Evolutionary conservation across 2,329 filamentous ascomycete genomes (phyloP).

Genomic region (Ceratocystis huliohia): DNA sequence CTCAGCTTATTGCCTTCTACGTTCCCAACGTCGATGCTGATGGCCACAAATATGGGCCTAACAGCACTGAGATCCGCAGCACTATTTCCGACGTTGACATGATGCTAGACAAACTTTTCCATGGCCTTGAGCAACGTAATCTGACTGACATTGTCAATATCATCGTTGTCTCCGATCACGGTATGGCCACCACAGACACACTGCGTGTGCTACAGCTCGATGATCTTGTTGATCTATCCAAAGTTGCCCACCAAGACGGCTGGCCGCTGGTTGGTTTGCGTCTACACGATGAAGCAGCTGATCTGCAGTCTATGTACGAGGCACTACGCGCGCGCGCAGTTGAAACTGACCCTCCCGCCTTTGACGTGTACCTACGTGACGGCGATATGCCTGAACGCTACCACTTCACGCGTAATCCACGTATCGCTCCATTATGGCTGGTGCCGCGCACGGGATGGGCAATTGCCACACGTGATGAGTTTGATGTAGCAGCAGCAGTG

Average conservation of each 20-base stretch:
- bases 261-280: constrained; percentile 89
- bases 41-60: constrained; percentile 81
- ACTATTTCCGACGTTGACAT: constrained; percentile 70
- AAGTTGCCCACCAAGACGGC: constrained; percentile 77
- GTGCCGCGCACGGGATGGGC: constrained; percentile 88
- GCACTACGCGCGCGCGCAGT: constrained; percentile 14
- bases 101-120: constrained; percentile 68
- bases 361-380: constrained; percentile 79
- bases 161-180: constrained; percentile 92
- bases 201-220: constrained; percentile 77
- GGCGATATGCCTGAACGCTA: constrained; percentile 84
- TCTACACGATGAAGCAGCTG: constrained; percentile 48
- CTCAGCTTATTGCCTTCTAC: constrained; percentile 87
- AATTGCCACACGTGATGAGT: constrained; percentile 68
- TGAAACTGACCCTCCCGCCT: constrained; percentile 49
- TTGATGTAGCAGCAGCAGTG: constrained; percentile 45
- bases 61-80: constrained; percentile 75
- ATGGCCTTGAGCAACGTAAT: constrained; percentile 66
- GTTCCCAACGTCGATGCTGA: constrained; percentile 83
- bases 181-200: constrained; percentile 87
- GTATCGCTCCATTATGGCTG: constrained; percentile 92
- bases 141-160: constrained; percentile 84
- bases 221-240: constrained; percentile 63
- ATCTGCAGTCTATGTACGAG: constrained; percentile 57
- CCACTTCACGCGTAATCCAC: constrained; percentile 75